phyloP scores from a whole-genome alignment of 768 basidiomycete genomes.

The Xerocomellus amylosporus region DNA sequence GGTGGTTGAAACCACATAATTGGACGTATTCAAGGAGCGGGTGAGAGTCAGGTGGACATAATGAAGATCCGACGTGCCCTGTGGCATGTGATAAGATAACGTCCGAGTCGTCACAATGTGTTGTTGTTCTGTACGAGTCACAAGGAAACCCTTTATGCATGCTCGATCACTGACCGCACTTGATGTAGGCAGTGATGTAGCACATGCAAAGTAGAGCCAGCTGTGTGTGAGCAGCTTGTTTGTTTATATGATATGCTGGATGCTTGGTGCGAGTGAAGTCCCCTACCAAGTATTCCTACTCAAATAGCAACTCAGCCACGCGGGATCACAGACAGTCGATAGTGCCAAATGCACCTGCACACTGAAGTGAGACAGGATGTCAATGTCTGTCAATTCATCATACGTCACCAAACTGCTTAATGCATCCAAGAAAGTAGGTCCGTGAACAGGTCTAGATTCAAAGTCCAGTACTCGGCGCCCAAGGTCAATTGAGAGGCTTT shows the following conservation, averaged over 20 bases:
- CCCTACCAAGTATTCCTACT: constrained; percentile 8
- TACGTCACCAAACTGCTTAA: constrained; percentile 1
- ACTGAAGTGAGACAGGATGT: constrained; percentile 6
- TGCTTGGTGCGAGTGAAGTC: not conserved
- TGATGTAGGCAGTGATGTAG: constrained; percentile 1
- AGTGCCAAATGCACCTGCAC: constrained; percentile 1
- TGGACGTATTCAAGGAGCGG: constrained; percentile 10
- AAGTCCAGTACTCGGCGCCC: not conserved
- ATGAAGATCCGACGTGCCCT: not conserved
- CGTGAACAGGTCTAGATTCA: not conserved
- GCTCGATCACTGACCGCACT: not conserved
- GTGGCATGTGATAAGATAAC: not conserved
- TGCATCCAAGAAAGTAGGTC: not conserved
- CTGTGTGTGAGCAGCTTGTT: not conserved
- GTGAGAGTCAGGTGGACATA: not conserved
- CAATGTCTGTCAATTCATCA: not conserved
- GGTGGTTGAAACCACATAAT: not conserved
- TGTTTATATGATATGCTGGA: not conserved
- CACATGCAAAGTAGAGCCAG: constrained; percentile 6
- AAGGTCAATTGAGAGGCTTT: constrained; percentile 2
- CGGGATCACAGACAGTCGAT: not conserved
- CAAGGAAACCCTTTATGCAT: no score
- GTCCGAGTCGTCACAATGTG: not conserved
- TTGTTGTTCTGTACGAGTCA: no score
- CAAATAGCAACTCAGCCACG: not conserved